Base-by-base conservation (phyloP, 208 protist genomes). In the Leishmania braziliensis region DNA sequence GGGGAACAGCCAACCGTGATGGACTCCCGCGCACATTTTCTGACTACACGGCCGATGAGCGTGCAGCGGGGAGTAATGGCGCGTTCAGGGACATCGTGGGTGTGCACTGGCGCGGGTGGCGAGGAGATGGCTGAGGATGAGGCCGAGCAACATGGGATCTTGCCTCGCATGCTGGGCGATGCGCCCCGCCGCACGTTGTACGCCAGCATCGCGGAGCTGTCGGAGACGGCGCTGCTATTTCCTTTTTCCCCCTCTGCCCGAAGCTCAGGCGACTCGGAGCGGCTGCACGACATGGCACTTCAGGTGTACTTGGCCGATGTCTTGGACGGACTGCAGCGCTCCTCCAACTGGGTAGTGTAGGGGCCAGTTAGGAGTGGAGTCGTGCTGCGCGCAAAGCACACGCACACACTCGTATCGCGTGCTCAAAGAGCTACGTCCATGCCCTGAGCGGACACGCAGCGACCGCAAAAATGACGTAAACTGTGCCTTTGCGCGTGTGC, bases 11-110 rank as follows among this genome's bases (percentile, higher is more conserved):
- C 92, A 53, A 90, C 85, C 9, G 80, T 92, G 66, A 46, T 87
- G 74, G 92, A 96, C 77, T 91, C 92, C 10, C 87, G 90, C 51
- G 83, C 88, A 50, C 90, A 96, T 78, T 94, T 93, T 84, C 50
- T 96, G 16, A 75, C 88, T 20, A 87, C 86, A n/a, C 85, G 87
- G 12, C 84, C 89, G 26, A 54, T 82, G 63, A 87, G 79, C 46
- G 82, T 92, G 50, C 83, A 77, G 66, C 90, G 83, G 20, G 90
- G 90, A 0, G 29, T 91, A 9, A 81, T 65, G 74, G 54, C 62
- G 18, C 51, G 39, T 5, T 60, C 69, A 14, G 78, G 48, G 2
- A 70, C 26, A 4, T 71, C 68, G 60, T 77, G 75, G 75, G 80
- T 79, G 71, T 53, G 77, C 39, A 63, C 29, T 8, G 56, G 63